Conservation (phyloP, 768 basidiomycete species). For the Leccinum longicurvipes region DNA sequence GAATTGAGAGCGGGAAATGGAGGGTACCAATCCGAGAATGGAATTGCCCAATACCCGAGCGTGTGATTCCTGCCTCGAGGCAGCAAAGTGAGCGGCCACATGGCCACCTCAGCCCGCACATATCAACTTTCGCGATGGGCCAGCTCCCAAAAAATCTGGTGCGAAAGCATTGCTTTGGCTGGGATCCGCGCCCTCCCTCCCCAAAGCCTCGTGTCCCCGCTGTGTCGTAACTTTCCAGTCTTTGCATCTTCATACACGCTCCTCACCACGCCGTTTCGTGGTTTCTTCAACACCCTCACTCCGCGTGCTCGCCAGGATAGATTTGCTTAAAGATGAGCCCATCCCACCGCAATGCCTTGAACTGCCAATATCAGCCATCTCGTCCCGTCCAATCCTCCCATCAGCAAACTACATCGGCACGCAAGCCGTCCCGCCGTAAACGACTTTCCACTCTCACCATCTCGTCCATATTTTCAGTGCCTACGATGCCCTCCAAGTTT, state of each 20-base stretch:
- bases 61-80: constrained; percentile 24
- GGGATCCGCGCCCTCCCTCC: constrained; percentile 20
- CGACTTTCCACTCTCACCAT: constrained; percentile 31
- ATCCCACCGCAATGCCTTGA: constrained; percentile 21
- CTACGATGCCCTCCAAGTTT: constrained; percentile 68
- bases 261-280: constrained; percentile 30
- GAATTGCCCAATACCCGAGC: background rate
- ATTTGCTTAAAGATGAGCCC: constrained; percentile 29
- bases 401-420: constrained; percentile 21
- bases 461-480: constrained; percentile 29
- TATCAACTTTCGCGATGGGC: constrained; percentile 6
- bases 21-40: background rate
- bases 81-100: background rate
- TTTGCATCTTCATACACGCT: constrained; percentile 20
- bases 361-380: constrained; percentile 26
- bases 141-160: constrained; percentile 8
- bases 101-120: too few relatives aligned
- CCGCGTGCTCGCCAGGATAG: constrained; percentile 29
- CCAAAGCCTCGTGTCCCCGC: constrained; percentile 26
- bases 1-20: background rate
- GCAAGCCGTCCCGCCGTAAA: constrained; percentile 33
- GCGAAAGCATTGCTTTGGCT: constrained; percentile 19
- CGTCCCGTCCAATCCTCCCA: constrained; percentile 17
- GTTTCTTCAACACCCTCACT: constrained; percentile 20
- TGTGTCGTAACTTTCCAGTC: constrained; percentile 11